Evolutionary conservation across 305 asterid species (phyloP), one percentile per base, ranked within the genome.

Genomic region (Fraxinus platypoda): DNA sequence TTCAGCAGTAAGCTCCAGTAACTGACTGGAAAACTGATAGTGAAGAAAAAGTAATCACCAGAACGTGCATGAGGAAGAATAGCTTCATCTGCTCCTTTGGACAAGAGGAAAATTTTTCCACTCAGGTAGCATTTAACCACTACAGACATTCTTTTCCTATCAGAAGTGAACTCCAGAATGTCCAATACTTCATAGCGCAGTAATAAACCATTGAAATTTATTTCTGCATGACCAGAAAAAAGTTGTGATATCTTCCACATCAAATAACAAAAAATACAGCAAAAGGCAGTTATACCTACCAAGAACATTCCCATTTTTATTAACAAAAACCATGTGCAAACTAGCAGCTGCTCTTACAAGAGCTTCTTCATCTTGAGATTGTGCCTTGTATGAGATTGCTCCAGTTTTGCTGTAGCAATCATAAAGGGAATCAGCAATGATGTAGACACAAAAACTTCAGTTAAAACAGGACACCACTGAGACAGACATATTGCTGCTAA

Each of bases 361-460:
- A 87, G 98, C 99, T 91, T 96, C 99, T 88, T 96, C 99, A 83
- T 96, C 99, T 91, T 96, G 99, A 59, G 99, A 96, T 84, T 92
- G 97, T 8, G 99, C 98, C 91, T 96, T 96, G 83, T 94, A 96
- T 75, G 91, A 90, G 78, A 93, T 87, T 43, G 81, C 80, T 82
- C 98, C 98, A 82, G 84, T 89, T 83, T 90, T 92, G 83, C 99
- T 95, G 91, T 41, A 83, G 71, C 37, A 79, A 38, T 73, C 82
- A 75, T 64, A 80, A 81, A 75, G 52, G 68, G 68, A 75, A 8
- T 75, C 33, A 38, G 37, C 28, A 41, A 21, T 85, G 49, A 80
- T 59, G 81, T 78, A 78, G 75, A 79, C 41, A 46, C 33, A 57
- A 83, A 77, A 75, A 43, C 75, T 28, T 46, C 49, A 30, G 74